Percentiles rank a stretch among this genome's conserved stretches.
These are phyloP conservation scores for Torulaspora microellipsoides DNA, from an alignment of 805 yeast species.

Conservation along the genomic window DNA sequence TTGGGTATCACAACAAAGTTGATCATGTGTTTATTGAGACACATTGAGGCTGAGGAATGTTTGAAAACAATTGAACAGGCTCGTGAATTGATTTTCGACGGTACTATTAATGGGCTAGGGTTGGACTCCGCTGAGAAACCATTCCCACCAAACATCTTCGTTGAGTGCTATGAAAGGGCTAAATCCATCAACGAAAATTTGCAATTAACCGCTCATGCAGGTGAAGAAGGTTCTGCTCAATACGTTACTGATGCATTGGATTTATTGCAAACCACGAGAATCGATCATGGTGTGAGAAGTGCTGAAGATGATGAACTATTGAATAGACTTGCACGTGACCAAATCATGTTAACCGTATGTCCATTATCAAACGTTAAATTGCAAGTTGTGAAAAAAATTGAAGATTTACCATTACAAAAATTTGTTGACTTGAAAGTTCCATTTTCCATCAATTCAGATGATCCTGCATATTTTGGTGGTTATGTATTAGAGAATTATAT, in stretches of 20 bases:
- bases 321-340: constrained; percentile 49
- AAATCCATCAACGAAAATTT: constrained; percentile 47
- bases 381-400: constrained; percentile 64
- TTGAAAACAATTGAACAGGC: constrained; percentile 54
- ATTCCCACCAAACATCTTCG: constrained; percentile 67
- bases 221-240: constrained; percentile 82
- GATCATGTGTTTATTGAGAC: constrained; percentile 80
- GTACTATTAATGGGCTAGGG: constrained; percentile 71
- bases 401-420: constrained; percentile 59
- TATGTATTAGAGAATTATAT: constrained; percentile 72
- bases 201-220: constrained; percentile 79
- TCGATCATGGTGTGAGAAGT: constrained; percentile 78
- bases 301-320: constrained; percentile 50
- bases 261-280: constrained; percentile 56
- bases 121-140: constrained; percentile 76
- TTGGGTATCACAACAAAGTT: constrained; percentile 63
- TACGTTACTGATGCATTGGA: constrained; percentile 58
- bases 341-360: constrained; percentile 64
- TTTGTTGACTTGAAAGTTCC: constrained; percentile 61
- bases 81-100: constrained; percentile 46
- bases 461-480: constrained; percentile 84
- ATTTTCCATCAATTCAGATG: constrained; percentile 73
- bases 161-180: constrained; percentile 54
- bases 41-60: constrained; percentile 58
- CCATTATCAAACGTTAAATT: constrained; percentile 74